These are phyloP conservation scores for Sugiyamaella marilandica DNA, from an alignment of 805 yeast species.

Conservation along the genomic window DNA sequence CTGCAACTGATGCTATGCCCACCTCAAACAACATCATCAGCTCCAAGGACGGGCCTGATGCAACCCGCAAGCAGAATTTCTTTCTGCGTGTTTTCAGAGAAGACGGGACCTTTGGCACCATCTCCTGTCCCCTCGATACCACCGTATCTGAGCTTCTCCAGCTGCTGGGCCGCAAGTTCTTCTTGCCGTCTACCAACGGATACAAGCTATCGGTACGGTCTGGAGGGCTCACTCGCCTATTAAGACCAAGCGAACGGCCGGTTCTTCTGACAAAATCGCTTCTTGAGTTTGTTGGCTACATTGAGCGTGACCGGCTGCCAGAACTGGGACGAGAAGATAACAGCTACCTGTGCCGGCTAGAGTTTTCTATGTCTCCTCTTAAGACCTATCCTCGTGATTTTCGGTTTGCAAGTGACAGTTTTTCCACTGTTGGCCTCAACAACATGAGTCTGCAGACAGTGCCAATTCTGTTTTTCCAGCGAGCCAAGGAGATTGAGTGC, in stretches of 20 bases:
- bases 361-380: conserved; percentile 58
- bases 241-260: conserved; percentile 71
- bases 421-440: conserved; percentile 66
- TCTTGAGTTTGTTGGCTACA: conserved; percentile 70
- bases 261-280: conserved; percentile 70
- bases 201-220: conserved; percentile 70
- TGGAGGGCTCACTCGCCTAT: conserved; percentile 69
- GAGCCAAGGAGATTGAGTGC: conserved; percentile 72
- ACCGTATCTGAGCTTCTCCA: conserved; percentile 70
- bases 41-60: neutral
- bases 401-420: conserved; percentile 54
- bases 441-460: conserved; percentile 75
- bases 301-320: conserved; percentile 67
- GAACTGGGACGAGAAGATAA: conserved; percentile 81
- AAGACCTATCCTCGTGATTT: conserved; percentile 63
- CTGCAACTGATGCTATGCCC: conserved; percentile 14
- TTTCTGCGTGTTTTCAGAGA: conserved; percentile 69
- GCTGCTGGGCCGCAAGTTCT: conserved; percentile 71
- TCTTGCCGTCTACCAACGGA: conserved; percentile 62
- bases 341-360: conserved; percentile 75
- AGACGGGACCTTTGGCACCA: conserved; percentile 79
- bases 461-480: conserved; percentile 76
- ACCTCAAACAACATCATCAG: conserved; percentile 1
- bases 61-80: conserved; percentile 13
- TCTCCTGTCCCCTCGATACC: conserved; percentile 73